Evolutionary conservation across 306 rosid species (phyloP).

Genomic region (Purshia tridentata): DNA sequence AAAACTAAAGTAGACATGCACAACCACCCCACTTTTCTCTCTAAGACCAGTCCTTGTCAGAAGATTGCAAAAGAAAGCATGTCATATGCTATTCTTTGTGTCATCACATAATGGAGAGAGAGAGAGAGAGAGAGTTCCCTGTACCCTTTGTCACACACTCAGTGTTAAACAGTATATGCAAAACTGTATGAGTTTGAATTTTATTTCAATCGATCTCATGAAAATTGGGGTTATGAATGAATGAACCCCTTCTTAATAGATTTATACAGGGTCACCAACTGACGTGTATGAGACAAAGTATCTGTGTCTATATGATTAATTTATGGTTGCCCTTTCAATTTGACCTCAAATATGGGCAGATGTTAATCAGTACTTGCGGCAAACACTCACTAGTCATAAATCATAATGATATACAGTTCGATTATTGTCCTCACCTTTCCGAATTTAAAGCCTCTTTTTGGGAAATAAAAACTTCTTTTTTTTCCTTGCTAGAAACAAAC

Average conservation of each 20-base stretch:
- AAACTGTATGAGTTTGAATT: not conserved
- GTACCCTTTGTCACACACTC: not conserved
- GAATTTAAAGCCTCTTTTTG: not conserved
- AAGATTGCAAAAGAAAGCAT: constrained; percentile 29
- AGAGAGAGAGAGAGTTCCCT: not conserved
- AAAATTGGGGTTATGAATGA: no score
- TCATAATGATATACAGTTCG: no score
- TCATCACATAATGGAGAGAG: not conserved
- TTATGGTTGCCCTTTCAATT: no score
- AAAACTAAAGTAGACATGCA: not conserved
- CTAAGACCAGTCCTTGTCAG: constrained; percentile 45
- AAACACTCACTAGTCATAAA: no score
- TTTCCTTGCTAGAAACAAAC: no score
- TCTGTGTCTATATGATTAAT: no score
- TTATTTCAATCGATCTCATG: no score
- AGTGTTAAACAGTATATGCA: not conserved
- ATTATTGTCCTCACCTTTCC: no score
- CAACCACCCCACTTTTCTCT: constrained; percentile 33
- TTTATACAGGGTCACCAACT: not conserved
- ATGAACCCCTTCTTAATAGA: not conserved
- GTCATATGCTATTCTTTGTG: not conserved
- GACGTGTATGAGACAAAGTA: not conserved
- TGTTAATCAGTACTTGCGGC: no score
- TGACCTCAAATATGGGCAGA: no score
- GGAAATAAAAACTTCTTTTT: not conserved